A percentile compares a stretch with the other conserved stretches of the same genome.
Conservation (phyloP, 225 moss, liverwort and hornwort species). For the Bryoerythrophyllum caledonicum region DNA sequence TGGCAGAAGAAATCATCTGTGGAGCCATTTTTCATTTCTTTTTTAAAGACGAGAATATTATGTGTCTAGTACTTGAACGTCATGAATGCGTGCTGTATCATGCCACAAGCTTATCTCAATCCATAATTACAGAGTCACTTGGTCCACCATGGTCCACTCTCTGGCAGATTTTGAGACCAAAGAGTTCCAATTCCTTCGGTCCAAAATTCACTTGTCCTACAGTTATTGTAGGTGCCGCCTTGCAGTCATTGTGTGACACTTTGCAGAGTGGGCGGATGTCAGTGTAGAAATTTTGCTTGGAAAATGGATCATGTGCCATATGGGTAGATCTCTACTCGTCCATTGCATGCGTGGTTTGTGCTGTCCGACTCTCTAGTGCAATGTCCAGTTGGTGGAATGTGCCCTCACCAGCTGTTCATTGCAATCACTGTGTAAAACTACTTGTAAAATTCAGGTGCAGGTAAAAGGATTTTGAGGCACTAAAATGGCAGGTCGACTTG, state of each 20-base stretch:
- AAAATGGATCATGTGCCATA: not conserved
- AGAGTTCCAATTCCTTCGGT: not conserved
- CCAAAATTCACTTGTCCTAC: not conserved
- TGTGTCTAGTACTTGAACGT: not conserved
- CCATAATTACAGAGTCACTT: slow-evolving; percentile 2
- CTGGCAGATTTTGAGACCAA: not conserved
- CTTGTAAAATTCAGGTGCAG: no score
- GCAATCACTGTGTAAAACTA: not conserved
- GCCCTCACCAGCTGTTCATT: not conserved
- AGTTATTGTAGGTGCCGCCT: not conserved
- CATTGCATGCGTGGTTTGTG: not conserved
- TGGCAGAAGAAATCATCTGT: not conserved
- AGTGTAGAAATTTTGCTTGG: not conserved
- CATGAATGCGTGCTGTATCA: slow-evolving; percentile 11
- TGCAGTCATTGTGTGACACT: not conserved
- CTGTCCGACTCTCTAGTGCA: not conserved
- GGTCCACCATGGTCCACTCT: not conserved
- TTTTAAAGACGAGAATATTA: not conserved
- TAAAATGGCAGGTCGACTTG: not conserved
- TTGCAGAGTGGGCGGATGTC: not conserved
- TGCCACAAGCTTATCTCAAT: not conserved
- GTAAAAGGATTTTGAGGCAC: not conserved
- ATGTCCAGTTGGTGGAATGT: not conserved
- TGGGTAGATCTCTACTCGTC: not conserved
- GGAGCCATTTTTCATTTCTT: not conserved